phyloP scores from a whole-genome alignment of 1,139 yeast genomes.

The Geotrichum phurueaensis region DNA sequence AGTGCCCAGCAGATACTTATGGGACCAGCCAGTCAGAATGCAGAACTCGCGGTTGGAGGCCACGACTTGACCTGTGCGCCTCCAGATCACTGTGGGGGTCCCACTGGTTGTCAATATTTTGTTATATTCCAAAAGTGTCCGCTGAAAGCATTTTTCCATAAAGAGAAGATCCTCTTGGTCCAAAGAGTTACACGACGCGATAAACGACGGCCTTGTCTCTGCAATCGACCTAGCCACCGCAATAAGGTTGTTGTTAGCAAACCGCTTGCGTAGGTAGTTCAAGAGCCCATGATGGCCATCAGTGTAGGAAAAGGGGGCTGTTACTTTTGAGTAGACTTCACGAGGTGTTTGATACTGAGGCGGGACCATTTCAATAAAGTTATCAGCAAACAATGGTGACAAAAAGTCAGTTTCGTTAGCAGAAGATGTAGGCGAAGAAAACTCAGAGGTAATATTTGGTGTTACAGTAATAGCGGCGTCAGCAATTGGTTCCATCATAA shows the following conservation, averaged over 20 bases:
- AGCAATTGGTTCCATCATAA: neutral
- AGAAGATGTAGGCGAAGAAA: neutral
- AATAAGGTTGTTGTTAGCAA: conserved; percentile 63
- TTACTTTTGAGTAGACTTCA: conserved; percentile 26
- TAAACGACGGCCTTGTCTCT: conserved; percentile 80
- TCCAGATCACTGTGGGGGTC: conserved; percentile 93
- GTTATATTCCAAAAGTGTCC: conserved; percentile 80
- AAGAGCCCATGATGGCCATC: conserved; percentile 81
- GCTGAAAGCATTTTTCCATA: conserved; percentile 90
- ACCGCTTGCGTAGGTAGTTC: conserved; percentile 64
- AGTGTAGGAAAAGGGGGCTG: conserved; percentile 71
- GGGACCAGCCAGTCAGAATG: conserved; percentile 57
- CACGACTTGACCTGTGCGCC: conserved; percentile 89
- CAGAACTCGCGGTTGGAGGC: conserved; percentile 88
- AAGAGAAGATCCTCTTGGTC: conserved; percentile 85
- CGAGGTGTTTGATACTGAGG: conserved; percentile 21
- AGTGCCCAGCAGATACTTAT: conserved; percentile 35
- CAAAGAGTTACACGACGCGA: conserved; percentile 80
- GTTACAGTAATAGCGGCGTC: neutral
- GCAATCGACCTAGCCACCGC: conserved; percentile 87
- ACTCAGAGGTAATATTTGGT: neutral
- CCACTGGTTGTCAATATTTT: conserved; percentile 76
- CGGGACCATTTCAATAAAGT: neutral
- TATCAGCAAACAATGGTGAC: neutral
- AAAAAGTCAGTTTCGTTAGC: neutral